These are phyloP conservation scores for Cryptosporidium ubiquitum DNA, from an alignment of 169 alveolate species.

Conservation along the genomic window DNA sequence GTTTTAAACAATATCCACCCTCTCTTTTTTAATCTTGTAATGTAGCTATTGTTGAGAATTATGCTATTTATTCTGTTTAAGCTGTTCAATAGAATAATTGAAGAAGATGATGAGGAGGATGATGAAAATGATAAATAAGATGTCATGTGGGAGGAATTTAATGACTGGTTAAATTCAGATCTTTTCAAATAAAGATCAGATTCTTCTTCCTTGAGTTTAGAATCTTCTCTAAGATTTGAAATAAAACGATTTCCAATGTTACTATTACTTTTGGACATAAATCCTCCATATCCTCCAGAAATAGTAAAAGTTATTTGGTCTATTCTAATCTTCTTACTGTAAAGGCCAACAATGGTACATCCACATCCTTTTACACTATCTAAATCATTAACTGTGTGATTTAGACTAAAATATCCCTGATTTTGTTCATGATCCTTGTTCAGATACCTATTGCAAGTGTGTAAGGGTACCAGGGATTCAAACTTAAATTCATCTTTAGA, in stretches of 20 bases:
- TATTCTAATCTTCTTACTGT: conserved; percentile 15
- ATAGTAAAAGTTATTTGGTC: background rate
- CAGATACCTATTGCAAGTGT: background rate
- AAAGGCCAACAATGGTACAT: background rate
- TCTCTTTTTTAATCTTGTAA: conserved; percentile 20
- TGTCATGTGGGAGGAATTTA: background rate
- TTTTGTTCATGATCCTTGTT: background rate
- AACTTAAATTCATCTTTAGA: background rate
- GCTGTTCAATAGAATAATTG: background rate
- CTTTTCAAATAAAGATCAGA: background rate
- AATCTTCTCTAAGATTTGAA: background rate
- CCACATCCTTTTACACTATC: background rate
- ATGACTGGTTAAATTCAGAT: background rate
- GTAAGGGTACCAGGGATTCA: background rate
- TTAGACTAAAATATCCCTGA: background rate
- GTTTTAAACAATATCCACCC: conserved; percentile 62
- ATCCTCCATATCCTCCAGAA: background rate
- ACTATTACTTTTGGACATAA: background rate
- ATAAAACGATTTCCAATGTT: background rate
- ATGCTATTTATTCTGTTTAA: background rate
- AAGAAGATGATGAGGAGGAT: conserved; percentile 27
- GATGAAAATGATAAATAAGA: conserved; percentile 25
- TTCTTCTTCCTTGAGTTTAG: background rate
- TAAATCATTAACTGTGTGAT: background rate
- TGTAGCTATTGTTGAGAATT: conserved; percentile 1